Percentiles rank a stretch among this genome's conserved stretches.
phyloP scores from a whole-genome alignment of 2,329 filamentous ascomycete species.

The Trichophyton simii region DNA sequence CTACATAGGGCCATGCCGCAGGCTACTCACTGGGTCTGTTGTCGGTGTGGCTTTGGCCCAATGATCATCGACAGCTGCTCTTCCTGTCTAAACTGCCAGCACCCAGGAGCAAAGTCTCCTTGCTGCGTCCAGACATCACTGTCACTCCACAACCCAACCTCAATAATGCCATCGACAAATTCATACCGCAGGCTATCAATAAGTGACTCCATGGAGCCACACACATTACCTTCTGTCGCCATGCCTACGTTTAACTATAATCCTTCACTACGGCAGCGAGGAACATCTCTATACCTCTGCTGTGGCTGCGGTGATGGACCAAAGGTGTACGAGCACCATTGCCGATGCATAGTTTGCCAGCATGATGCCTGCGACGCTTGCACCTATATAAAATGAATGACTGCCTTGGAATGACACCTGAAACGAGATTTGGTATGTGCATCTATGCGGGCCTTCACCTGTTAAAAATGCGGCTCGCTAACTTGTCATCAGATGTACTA shows the following conservation, averaged over 20 bases:
- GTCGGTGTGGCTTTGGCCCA: slow-evolving; percentile 23
- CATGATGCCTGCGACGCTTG: slow-evolving; percentile 23
- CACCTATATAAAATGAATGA: slow-evolving; percentile 18
- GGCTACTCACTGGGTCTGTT: slow-evolving; percentile 25
- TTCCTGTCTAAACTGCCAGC: slow-evolving; percentile 20
- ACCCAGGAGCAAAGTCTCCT: slow-evolving; percentile 6
- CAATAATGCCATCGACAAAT: not conserved
- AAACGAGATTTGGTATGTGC: not conserved
- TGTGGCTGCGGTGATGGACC: slow-evolving; percentile 30
- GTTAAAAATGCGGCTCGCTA: not conserved
- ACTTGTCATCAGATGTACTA: not conserved
- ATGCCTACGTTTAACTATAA: not conserved
- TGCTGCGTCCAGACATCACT: slow-evolving; percentile 17
- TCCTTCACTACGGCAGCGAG: slow-evolving; percentile 3
- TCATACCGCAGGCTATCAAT: not conserved
- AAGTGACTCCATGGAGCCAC: not conserved
- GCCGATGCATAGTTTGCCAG: slow-evolving; percentile 23
- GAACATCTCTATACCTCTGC: slow-evolving; percentile 26
- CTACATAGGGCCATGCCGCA: slow-evolving; percentile 13
- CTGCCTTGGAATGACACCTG: not conserved
- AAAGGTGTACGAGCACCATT: slow-evolving; percentile 25
- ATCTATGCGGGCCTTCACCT: not conserved
- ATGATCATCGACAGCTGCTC: slow-evolving; percentile 18
- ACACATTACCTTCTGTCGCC: not conserved
- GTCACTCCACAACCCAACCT: slow-evolving; percentile 1